These are phyloP conservation scores for Calonectria honghensis DNA, from an alignment of 2,329 filamentous ascomycete species.

Conservation along the genomic window DNA sequence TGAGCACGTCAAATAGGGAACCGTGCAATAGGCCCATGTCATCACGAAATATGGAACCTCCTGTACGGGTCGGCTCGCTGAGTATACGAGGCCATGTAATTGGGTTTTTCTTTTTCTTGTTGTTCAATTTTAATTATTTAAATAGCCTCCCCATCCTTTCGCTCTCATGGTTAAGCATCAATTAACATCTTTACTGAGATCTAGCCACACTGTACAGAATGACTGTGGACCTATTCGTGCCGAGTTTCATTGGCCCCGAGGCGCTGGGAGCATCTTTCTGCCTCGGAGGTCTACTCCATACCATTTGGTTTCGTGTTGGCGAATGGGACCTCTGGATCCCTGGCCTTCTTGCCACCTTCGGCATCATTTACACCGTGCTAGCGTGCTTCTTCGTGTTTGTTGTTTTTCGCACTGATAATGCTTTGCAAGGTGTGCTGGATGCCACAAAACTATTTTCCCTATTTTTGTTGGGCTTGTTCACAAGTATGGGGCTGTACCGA, in stretches of 20 bases:
- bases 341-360: not conserved
- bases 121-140: not conserved
- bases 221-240: not conserved
- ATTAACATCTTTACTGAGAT: not conserved
- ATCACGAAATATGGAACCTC: not conserved
- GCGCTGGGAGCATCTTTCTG: not conserved
- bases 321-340: not conserved
- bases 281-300: not conserved
- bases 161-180: not conserved
- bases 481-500: not conserved
- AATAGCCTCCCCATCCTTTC: not conserved
- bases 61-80: not conserved
- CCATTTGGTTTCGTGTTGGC: not conserved
- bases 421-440: not conserved
- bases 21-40: not conserved
- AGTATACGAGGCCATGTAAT: not conserved
- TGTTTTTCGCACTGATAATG: not conserved
- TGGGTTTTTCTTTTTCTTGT: not conserved
- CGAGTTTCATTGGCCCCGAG: not conserved
- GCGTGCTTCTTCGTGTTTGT: not conserved
- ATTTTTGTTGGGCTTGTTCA: slow-evolving; percentile 1
- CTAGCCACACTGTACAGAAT: not conserved
- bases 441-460: not conserved
- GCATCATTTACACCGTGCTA: not conserved
- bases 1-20: not conserved